Base-by-base conservation (phyloP, 176 grass and related monocot genomes). In the Carex myosuroides region DNA sequence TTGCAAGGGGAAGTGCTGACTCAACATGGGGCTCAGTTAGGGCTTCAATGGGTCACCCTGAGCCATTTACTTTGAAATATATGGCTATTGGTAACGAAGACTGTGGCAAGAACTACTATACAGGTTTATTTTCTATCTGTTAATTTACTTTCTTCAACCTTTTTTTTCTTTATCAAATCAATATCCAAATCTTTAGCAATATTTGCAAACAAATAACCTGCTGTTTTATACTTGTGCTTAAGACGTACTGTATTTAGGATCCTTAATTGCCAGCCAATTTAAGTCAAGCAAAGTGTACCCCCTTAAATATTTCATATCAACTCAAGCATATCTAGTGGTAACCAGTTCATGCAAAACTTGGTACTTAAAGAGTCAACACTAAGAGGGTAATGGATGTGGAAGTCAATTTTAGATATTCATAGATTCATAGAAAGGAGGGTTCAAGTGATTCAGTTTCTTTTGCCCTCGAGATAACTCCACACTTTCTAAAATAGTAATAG, bases 31-130 rank as follows among this genome's bases (percentile, higher is more conserved):
- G 96, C n/a, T 91, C 89, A 76, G 88, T 95, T 86, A 90, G 96
- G 59, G 96, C 96, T 82, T 48, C 79, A 79, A 91, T 98, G 96
- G 96, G 96, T 62, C 96, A 98, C 73, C 85, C 96, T 18, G 93
- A 98, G 59, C 93, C 93, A 60, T 98, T 98, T 85, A 89, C 86
- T n/a, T 86, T 98, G 64, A 93, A 95, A 60, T 95, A 95, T 62
- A 90, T 98, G 64, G 96, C 96, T 39, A 89, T 98, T 50, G 96
- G 96, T 53, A 98, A 98, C 82, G 96, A 98, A 91, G 93, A 98
- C 53, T 95, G 96, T 14, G 86, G 91, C 70, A 91, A 90, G 54
- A 84, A 84, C 50, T 90, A 91, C 86, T 97, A 97, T 80, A 81
- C 29, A 7, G 91, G 91, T 94, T 79, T 62, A 30, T 62, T 81